These are phyloP conservation scores for Phaffomyces antillensis DNA, from an alignment of 805 yeast species.

Conservation along the genomic window DNA sequence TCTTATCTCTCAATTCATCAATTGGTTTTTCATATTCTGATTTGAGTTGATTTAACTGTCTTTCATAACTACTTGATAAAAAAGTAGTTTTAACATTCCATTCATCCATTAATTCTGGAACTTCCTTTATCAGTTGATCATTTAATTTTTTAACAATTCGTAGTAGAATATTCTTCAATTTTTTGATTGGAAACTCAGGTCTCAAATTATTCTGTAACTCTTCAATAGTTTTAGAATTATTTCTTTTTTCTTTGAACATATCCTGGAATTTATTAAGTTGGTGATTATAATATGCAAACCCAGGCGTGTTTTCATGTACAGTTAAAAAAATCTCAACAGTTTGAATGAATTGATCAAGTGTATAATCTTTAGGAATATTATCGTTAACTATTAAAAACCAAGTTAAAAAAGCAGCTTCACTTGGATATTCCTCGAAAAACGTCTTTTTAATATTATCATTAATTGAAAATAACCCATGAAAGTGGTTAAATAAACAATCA, in stretches of 20 bases:
- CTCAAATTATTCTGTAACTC: slow-evolving; percentile 1
- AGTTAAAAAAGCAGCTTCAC: slow-evolving; percentile 8
- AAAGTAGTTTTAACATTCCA: slow-evolving; percentile 4
- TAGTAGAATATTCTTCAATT: slow-evolving; percentile 3
- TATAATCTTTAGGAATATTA: not conserved
- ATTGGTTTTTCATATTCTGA: not conserved
- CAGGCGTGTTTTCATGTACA: not conserved
- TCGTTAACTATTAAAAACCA: slow-evolving; percentile 8
- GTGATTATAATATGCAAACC: slow-evolving; percentile 1
- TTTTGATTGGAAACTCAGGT: not conserved
- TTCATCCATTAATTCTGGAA: not conserved
- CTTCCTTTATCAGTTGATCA: slow-evolving; percentile 3
- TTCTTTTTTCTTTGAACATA: not conserved
- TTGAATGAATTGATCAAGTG: slow-evolving; percentile 3
- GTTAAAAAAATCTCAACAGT: not conserved
- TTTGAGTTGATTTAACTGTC: not conserved
- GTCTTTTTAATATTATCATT: not conserved
- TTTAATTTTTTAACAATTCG: slow-evolving; percentile 5
- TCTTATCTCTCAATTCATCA: slow-evolving; percentile 1
- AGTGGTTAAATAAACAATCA: slow-evolving; percentile 6
- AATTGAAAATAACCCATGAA: slow-evolving; percentile 3
- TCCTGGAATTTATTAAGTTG: slow-evolving; percentile 2
- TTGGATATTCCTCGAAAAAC: slow-evolving; percentile 9
- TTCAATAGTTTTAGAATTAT: not conserved
- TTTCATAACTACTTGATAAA: slow-evolving; percentile 9